These are phyloP conservation scores for Trypanosoma boissoni DNA, from an alignment of 208 protist species.

Conservation along the genomic window DNA sequence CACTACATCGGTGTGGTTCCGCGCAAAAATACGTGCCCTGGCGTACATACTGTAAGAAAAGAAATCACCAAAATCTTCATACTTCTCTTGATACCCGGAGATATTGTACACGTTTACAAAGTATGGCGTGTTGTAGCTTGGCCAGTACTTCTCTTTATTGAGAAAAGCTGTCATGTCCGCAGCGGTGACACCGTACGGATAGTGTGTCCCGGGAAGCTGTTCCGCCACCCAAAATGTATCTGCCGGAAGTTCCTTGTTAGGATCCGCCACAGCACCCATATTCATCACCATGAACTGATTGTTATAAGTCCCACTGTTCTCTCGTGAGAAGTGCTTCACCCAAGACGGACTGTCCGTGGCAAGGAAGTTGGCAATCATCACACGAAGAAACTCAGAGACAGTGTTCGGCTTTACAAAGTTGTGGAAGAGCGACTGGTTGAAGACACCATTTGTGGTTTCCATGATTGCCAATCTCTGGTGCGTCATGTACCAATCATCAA, in stretches of 20 bases:
- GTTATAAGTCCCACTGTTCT: conserved; percentile 93
- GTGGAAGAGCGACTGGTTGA: conserved; percentile 32
- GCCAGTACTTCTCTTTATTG: conserved; percentile 45
- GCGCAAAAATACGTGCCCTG: conserved; percentile 60
- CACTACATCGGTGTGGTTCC: conserved; percentile 33
- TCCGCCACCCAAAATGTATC: conserved; percentile 66
- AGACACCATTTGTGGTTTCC: conserved; percentile 64
- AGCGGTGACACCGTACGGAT: conserved; percentile 23
- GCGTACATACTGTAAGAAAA: conserved; percentile 51
- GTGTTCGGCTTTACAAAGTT: conserved; percentile 29
- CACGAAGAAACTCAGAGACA: conserved; percentile 60
- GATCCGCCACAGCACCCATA: conserved; percentile 45
- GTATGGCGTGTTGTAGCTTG: conserved; percentile 84
- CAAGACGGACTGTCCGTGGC: conserved; percentile 50
- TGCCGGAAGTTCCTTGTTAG: conserved; percentile 17
- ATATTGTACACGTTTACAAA: conserved; percentile 67
- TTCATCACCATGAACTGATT: conserved; percentile 92
- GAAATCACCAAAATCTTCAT: conserved; percentile 26
- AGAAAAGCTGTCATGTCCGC: conserved; percentile 60
- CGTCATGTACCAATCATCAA: conserved; percentile 92
- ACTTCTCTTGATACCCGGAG: conserved; percentile 35
- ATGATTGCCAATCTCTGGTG: conserved; percentile 49
- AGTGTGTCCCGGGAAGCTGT: conserved; percentile 59
- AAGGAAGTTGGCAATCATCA: conserved; percentile 64
- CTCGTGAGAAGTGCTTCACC: conserved; percentile 45